Evolutionary conservation across 2,329 filamentous ascomycete species (phyloP), one percentile per base, ranked within the genome.

Genomic region (Alternaria alternata): DNA sequence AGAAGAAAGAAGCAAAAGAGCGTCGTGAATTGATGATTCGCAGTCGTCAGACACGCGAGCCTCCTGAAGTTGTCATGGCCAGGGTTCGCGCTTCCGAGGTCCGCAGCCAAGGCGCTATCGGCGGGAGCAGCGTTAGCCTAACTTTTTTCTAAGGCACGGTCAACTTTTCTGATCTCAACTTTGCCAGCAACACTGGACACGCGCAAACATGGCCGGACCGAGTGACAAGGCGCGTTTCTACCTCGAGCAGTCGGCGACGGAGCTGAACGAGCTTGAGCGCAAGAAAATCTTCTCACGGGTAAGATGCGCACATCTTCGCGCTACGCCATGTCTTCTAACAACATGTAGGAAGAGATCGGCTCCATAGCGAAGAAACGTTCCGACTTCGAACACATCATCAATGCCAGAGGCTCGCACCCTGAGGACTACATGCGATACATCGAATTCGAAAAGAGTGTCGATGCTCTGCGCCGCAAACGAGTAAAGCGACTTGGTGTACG

Each of bases 191-290:
- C 63, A 58, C 55, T 47, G 59, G 32, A 38, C 30, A 38, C 48
- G 38, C 59, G 61, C 72, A 73, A 72, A 52, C 61, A 96, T 97
- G 93, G 87, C 93, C 1, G 90, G 88, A 42, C 90, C 95, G 59
- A 90, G 91, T 65, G 95, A 98, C 75, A 98, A 97, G 81, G 95
- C 94, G 57, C 92, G 94, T 59, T 98, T 94, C 81, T 97, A 92
- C 80, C 87, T 98, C 66, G 95, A 99, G 82, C 91, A 94, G 69
- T 91, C 91, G 2, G 92, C 97, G 43, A 93, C 94, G 16, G 94
- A 98, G 79, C 86, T 99, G 58, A 92, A 93, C 64, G 93, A 97
- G 73, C 96, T 93, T 79, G 91, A 96, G 80, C 88, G 92, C 67
- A 97, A 97, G 79, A 90, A 92, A 71, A 91, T 99, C 69, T 99